These are phyloP conservation scores for Actinomucor elegans DNA, from an alignment of 371 early-diverging fungal species.

Conservation along the genomic window DNA sequence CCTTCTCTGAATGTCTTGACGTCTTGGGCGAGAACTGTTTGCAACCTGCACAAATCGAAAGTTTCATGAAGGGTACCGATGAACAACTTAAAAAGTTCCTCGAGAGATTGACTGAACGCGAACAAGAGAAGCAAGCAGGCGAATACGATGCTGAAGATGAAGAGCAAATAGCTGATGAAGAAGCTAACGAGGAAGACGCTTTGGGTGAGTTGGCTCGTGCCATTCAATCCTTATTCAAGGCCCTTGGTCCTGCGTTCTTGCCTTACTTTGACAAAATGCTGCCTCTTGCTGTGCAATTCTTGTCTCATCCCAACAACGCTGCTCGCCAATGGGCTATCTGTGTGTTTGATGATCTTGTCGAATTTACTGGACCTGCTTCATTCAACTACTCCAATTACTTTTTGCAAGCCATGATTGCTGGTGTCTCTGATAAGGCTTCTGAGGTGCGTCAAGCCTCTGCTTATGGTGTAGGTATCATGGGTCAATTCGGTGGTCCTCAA, in stretches of 20 bases:
- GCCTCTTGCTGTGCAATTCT: slow-evolving; percentile 64
- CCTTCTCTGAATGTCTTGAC: slow-evolving; percentile 76
- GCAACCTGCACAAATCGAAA: slow-evolving; percentile 59
- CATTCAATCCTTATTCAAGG: slow-evolving; percentile 73
- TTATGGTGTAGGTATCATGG: slow-evolving; percentile 90
- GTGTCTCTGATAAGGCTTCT: slow-evolving; percentile 60
- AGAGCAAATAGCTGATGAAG: slow-evolving; percentile 78
- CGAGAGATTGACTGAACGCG: slow-evolving; percentile 69
- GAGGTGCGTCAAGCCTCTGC: slow-evolving; percentile 92
- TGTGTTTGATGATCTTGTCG: slow-evolving; percentile 87
- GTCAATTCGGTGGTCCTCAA: slow-evolving; percentile 78
- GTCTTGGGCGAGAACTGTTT: slow-evolving; percentile 69
- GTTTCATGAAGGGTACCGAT: slow-evolving; percentile 66
- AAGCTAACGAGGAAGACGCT: slow-evolving; percentile 79
- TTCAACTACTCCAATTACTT: slow-evolving; percentile 74
- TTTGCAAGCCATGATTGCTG: slow-evolving; percentile 62
- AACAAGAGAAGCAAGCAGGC: slow-evolving; percentile 67
- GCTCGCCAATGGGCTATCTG: slow-evolving; percentile 91
- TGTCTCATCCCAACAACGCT: slow-evolving; percentile 62
- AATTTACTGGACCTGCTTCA: slow-evolving; percentile 83
- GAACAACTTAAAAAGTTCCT: slow-evolving; percentile 72
- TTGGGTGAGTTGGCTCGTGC: slow-evolving; percentile 76
- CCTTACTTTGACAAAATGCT: slow-evolving; percentile 79
- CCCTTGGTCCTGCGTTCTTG: slow-evolving; percentile 70
- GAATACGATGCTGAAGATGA: slow-evolving; percentile 92